Conservation (phyloP, 1,284 basidiomycete species). For the Agroathelia rolfsii region DNA sequence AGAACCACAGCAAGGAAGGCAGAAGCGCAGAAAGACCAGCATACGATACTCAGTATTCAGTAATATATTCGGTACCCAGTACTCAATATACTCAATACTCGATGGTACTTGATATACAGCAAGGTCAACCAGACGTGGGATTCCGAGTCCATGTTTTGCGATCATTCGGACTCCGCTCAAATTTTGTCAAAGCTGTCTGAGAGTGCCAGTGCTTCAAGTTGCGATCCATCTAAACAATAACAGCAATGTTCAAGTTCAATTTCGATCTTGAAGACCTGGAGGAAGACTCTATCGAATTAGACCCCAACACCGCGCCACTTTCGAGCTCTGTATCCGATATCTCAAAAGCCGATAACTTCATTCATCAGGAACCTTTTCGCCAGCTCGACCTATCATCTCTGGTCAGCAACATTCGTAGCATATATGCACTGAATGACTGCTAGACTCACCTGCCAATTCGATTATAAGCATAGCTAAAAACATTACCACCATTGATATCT, state of each 20-base stretch:
- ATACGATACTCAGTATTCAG: too few relatives aligned
- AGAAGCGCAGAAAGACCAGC: too few relatives aligned
- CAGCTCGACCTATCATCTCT: conserved; percentile 18
- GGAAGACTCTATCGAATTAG: conserved; percentile 16
- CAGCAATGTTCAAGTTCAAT: conserved; percentile 57
- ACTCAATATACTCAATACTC: too few relatives aligned
- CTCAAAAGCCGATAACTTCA: neutral
- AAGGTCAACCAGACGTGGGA: too few relatives aligned
- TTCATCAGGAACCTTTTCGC: conserved; percentile 5
- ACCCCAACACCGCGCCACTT: neutral
- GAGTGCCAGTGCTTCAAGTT: too few relatives aligned
- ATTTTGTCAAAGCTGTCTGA: too few relatives aligned
- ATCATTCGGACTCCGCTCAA: too few relatives aligned
- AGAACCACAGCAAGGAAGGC: too few relatives aligned
- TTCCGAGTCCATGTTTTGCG: too few relatives aligned
- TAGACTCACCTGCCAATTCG: conserved; percentile 4
- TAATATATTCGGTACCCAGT: too few relatives aligned
- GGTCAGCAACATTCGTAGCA: conserved; percentile 9
- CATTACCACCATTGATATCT: conserved; percentile 46
- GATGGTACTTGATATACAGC: too few relatives aligned
- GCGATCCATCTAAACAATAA: too few relatives aligned
- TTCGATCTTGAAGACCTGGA: conserved; percentile 37
- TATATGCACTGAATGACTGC: conserved; percentile 1
- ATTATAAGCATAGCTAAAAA: conserved; percentile 33
- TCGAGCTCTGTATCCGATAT: conserved; percentile 3